phyloP scores from a whole-genome alignment of 345 rosid genomes.

The Acer yangbiense region DNA sequence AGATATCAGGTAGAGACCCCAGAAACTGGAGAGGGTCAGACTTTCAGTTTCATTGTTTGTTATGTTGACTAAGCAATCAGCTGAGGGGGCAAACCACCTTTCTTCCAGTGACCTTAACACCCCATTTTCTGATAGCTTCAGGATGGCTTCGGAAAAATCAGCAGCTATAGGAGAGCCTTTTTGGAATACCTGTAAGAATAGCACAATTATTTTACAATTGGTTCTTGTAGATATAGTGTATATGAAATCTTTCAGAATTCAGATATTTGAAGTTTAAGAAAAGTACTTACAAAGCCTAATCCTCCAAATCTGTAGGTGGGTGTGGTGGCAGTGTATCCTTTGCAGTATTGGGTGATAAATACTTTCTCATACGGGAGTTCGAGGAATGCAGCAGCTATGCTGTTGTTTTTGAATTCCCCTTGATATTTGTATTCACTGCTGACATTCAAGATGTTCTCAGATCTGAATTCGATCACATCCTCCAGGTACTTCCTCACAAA shows the following conservation, averaged over 20 bases:
- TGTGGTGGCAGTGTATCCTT: conserved; percentile 26
- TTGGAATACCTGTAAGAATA: conserved; percentile 39
- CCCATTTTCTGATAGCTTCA: conserved; percentile 42
- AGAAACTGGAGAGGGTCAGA: conserved; percentile 41
- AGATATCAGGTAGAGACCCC: conserved; percentile 39
- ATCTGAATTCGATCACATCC: conserved; percentile 30
- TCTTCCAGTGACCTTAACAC: conserved; percentile 23
- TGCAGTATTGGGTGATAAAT: conserved; percentile 41
- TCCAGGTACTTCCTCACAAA: conserved; percentile 44
- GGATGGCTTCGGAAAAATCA: conserved; percentile 47
- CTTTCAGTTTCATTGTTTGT: conserved; percentile 23
- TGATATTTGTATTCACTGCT: conserved; percentile 23
- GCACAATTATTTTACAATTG: not conserved
- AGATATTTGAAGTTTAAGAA: not conserved
- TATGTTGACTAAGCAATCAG: conserved; percentile 17
- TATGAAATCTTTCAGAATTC: not conserved
- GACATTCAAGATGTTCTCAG: conserved; percentile 24
- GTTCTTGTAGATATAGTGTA: not conserved
- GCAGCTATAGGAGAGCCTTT: conserved; percentile 41
- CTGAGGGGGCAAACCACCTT: conserved; percentile 26
- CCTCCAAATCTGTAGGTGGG: conserved; percentile 53
- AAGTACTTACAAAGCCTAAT: conserved; percentile 53
- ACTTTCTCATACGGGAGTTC: conserved; percentile 56
- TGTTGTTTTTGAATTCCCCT: conserved; percentile 25
- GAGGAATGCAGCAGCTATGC: conserved; percentile 49